Percentiles rank a stretch among this genome's conserved stretches.
These are phyloP conservation scores for Clathrospora elynae DNA, from an alignment of 2,329 filamentous ascomycete genomes.

Conservation along the genomic window DNA sequence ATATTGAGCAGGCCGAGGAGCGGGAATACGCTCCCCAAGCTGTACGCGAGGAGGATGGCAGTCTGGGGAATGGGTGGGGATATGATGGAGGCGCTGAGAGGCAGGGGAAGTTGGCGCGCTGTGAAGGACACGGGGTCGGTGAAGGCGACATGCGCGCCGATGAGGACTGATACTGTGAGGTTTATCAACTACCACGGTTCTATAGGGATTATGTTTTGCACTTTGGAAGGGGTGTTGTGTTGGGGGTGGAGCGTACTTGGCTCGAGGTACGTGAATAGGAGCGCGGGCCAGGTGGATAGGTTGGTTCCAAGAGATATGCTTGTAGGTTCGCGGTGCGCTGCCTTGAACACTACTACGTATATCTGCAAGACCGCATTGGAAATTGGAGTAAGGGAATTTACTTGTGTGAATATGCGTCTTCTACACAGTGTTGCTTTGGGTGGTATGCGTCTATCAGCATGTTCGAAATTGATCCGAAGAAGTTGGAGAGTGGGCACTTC, in stretches of 20 bases:
- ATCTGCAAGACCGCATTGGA: no score
- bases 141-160: slow-evolving; percentile 25
- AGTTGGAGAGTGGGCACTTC: no score
- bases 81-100: slow-evolving; percentile 3
- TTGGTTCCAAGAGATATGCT: slow-evolving; percentile 32
- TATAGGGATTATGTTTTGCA: no score
- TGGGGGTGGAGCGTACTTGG: slow-evolving; percentile 23
- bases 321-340: no score
- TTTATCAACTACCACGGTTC: no score
- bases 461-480: no score
- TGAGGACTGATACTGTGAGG: slow-evolving; percentile 12
- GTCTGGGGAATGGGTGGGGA: slow-evolving; percentile 9
- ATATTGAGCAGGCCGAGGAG: slow-evolving; percentile 27
- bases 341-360: no score
- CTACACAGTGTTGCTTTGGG: no score
- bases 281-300: slow-evolving; percentile 32
- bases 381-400: no score
- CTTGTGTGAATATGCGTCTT: no score
- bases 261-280: slow-evolving; percentile 37
- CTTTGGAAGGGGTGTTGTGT: no score
- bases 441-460: no score
- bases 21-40: slow-evolving; percentile 32
- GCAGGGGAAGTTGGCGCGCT: slow-evolving; percentile 22
- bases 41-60: slow-evolving; percentile 27
- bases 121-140: slow-evolving; percentile 22